These are phyloP conservation scores for Calcarisporium arbuscula DNA, from an alignment of 2,329 filamentous ascomycete genomes.

Conservation along the genomic window DNA sequence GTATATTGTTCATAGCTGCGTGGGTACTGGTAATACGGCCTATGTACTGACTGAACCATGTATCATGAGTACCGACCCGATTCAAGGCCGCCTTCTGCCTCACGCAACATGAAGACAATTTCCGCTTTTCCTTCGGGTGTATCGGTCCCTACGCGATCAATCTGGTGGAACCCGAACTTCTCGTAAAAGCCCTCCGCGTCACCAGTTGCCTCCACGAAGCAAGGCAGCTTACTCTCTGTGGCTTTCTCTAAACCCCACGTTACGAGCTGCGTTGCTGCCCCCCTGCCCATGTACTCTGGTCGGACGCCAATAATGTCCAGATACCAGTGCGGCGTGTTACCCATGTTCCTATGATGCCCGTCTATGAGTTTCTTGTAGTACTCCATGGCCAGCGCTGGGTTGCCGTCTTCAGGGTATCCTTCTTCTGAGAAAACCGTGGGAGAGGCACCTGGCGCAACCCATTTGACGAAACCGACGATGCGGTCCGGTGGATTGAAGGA, in stretches of 20 bases:
- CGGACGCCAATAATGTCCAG: slow-evolving; percentile 41
- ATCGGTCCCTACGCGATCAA: slow-evolving; percentile 28
- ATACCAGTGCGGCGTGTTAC: slow-evolving; percentile 37
- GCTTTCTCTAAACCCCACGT: slow-evolving; percentile 41
- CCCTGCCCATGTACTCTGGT: slow-evolving; percentile 36
- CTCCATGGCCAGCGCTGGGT: slow-evolving; percentile 25
- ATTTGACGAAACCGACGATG: slow-evolving; percentile 42
- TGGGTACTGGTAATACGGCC: too few species aligned
- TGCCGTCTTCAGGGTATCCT: slow-evolving; percentile 33
- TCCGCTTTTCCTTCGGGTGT: slow-evolving; percentile 23
- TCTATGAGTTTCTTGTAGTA: slow-evolving; percentile 34
- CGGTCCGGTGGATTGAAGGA: slow-evolving; percentile 6
- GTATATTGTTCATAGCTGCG: too few species aligned
- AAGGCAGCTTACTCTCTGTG: slow-evolving; percentile 34
- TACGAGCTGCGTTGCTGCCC: slow-evolving; percentile 36
- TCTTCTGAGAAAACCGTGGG: slow-evolving; percentile 18
- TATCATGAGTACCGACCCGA: too few species aligned
- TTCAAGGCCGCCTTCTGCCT: too few species aligned
- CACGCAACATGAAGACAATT: slow-evolving; percentile 30
- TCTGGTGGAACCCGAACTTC: slow-evolving; percentile 37
- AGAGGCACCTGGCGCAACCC: slow-evolving; percentile 28
- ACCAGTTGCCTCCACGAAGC: slow-evolving; percentile 45
- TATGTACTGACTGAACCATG: too few species aligned
- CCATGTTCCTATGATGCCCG: slow-evolving; percentile 32
- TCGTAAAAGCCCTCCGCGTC: slow-evolving; percentile 40